phyloP scores from a whole-genome alignment of 352 stramenopile genomes.

The Blastocystis sp. region DNA sequence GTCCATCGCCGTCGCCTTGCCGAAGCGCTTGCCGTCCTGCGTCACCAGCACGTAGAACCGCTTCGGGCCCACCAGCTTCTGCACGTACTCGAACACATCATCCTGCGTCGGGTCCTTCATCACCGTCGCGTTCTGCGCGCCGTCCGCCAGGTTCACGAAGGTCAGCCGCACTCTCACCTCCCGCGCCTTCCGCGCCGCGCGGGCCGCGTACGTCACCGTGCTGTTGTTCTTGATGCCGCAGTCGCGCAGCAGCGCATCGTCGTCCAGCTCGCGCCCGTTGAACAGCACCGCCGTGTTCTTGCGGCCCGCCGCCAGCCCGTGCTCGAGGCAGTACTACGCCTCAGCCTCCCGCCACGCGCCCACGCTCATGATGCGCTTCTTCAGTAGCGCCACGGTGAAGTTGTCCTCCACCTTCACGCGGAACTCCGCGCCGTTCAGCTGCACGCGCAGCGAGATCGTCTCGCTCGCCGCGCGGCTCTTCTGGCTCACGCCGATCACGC shows the following conservation, averaged over 20 bases:
- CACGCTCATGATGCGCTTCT: neutral
- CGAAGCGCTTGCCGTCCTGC: neutral
- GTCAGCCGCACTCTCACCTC: neutral
- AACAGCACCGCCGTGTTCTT: neutral
- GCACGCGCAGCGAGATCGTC: neutral
- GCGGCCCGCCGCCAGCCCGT: neutral
- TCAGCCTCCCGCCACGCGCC: neutral
- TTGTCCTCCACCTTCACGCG: neutral
- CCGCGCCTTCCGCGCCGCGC: neutral
- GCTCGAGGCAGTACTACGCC: neutral
- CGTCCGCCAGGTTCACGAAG: neutral
- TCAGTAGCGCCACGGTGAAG: neutral
- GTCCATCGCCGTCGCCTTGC: neutral
- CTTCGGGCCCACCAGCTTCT: neutral
- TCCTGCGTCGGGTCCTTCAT: neutral
- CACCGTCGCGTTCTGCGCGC: neutral
- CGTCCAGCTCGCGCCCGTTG: neutral
- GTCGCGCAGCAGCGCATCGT: neutral
- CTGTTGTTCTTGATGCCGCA: neutral
- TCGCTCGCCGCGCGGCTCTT: neutral
- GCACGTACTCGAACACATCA: neutral
- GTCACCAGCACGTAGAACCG: neutral
- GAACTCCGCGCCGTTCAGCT: neutral
- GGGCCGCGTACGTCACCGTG: neutral
- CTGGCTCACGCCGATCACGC: neutral